These are phyloP conservation scores for Apophysomyces sp. DNA, from an alignment of 371 early-diverging fungal genomes.

Conservation along the genomic window DNA sequence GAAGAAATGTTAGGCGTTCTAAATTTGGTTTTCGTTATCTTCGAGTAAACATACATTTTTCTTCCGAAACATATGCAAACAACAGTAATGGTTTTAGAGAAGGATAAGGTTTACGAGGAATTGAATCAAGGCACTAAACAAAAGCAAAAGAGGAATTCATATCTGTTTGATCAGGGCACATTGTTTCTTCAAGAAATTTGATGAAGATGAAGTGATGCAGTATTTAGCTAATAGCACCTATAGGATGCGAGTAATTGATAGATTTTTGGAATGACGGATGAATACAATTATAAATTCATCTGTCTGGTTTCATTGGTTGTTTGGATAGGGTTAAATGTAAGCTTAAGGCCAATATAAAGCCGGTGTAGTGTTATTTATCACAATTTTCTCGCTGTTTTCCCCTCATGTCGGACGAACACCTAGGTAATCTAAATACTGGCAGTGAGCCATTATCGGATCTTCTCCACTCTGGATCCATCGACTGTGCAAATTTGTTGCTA, in stretches of 20 bases:
- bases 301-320: not conserved
- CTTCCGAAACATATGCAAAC: not conserved
- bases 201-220: too few relatives aligned
- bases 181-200: too few relatives aligned
- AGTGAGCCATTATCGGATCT: not conserved
- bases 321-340: not conserved
- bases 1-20: too few relatives aligned
- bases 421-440: not conserved
- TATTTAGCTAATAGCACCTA: not conserved
- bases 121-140: too few relatives aligned
- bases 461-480: not conserved
- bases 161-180: too few relatives aligned
- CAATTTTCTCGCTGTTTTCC: not conserved
- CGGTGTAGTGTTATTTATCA: not conserved
- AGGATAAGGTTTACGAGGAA: too few relatives aligned
- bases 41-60: not conserved
- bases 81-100: not conserved
- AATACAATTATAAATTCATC: not conserved
- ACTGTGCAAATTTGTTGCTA: not conserved
- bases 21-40: not conserved
- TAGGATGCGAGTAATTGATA: not conserved
- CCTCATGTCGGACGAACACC: not conserved
- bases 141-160: too few relatives aligned
- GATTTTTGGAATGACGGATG: not conserved
- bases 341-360: not conserved